Percentiles rank a stretch among this genome's conserved stretches.
Evolutionary conservation across 192 early-diverging fungal genomes (phyloP).

Genomic region (Coemansia furcata): DNA sequence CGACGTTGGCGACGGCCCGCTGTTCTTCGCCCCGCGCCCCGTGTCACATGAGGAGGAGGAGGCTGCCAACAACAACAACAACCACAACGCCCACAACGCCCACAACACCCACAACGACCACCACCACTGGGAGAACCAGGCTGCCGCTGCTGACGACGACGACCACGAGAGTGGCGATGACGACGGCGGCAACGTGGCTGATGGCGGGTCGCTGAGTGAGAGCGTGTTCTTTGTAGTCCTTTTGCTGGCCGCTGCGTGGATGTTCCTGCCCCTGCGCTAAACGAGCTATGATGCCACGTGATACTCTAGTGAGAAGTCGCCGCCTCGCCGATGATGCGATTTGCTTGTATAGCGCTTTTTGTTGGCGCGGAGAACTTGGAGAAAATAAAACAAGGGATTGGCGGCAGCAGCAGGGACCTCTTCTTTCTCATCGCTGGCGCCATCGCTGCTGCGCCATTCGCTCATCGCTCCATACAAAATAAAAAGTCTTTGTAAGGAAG

Average conservation of each 20-base stretch:
- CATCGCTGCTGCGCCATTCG: conserved; percentile 8
- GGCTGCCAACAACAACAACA: too few species aligned
- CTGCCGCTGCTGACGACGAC: neutral
- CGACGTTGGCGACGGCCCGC: conserved; percentile 54
- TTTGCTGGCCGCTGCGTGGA: conserved; percentile 40
- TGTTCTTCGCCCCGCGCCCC: conserved; percentile 48
- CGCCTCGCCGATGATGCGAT: neutral
- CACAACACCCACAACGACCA: conserved; percentile 33
- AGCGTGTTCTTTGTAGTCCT: conserved; percentile 28
- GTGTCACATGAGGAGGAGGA: conserved; percentile 12
- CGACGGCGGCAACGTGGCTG: neutral
- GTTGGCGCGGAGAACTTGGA: neutral
- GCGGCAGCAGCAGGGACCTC: neutral
- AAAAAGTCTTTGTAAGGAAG: neutral
- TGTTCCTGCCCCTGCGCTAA: conserved; percentile 35
- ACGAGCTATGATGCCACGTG: too few species aligned
- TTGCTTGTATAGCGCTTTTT: too few species aligned
- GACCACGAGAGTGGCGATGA: conserved; percentile 14
- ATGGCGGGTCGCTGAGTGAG: conserved; percentile 13
- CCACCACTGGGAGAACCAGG: conserved; percentile 8
- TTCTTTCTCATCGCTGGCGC: neutral
- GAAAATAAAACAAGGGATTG: neutral
- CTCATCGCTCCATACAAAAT: neutral
- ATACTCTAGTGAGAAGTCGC: neutral
- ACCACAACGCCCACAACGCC: too few species aligned